These are phyloP conservation scores for Penicillium occitanis DNA, from an alignment of 2,329 filamentous ascomycete genomes.

Conservation along the genomic window DNA sequence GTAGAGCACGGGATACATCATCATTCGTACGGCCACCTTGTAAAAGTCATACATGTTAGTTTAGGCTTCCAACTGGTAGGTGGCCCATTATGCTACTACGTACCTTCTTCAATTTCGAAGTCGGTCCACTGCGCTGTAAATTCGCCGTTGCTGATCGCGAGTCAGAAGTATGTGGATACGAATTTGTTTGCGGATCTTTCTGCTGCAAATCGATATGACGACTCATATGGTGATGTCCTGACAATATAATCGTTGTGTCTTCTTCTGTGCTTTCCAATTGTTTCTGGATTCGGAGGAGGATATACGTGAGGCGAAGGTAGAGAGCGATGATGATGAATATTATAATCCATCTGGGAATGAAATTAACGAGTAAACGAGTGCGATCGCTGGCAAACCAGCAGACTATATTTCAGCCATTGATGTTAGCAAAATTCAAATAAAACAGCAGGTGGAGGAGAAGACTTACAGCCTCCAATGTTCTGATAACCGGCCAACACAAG, in stretches of 20 bases:
- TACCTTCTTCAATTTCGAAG: conserved; percentile 16
- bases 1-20: conserved; percentile 16
- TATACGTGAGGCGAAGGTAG: conserved; percentile 13
- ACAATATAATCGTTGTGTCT: conserved; percentile 16
- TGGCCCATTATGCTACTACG: not conserved
- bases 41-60: not conserved
- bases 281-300: conserved; percentile 11
- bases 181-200: not conserved
- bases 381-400: conserved; percentile 18
- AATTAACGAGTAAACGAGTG: conserved; percentile 15
- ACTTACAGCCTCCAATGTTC: conserved; percentile 16
- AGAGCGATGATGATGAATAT: conserved; percentile 12
- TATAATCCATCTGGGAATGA: conserved; percentile 17
- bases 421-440: not conserved
- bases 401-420: not conserved
- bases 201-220: not conserved
- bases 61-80: not conserved
- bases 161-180: not conserved
- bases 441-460: not conserved
- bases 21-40: conserved; percentile 15
- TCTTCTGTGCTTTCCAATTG: conserved; percentile 8
- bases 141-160: not conserved
- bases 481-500: conserved; percentile 9
- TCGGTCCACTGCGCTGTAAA: not conserved
- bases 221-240: not conserved